These are phyloP conservation scores for Xylaria sp. DNA, from an alignment of 2,329 filamentous ascomycete genomes.

Conservation along the genomic window DNA sequence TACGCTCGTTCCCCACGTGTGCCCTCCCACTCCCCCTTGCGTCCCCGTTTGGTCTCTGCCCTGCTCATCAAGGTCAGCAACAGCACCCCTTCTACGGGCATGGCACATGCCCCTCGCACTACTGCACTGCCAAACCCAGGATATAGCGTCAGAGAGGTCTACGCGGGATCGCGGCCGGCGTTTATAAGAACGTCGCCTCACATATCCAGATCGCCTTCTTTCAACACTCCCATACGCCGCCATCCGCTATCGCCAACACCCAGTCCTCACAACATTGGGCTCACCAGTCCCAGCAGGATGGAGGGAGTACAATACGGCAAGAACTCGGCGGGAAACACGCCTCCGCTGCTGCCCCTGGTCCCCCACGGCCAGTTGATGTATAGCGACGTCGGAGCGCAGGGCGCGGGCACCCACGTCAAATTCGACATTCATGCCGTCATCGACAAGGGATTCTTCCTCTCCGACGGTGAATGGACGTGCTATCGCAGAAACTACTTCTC, in stretches of 20 bases:
- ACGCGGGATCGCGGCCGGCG: slow-evolving; percentile 61
- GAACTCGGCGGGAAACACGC: slow-evolving; percentile 56
- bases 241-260: slow-evolving; percentile 64
- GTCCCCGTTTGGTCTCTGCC: slow-evolving; percentile 22
- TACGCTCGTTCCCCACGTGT: slow-evolving; percentile 21
- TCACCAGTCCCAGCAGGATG: slow-evolving; percentile 61
- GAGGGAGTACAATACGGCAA: slow-evolving; percentile 56
- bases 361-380: slow-evolving; percentile 71
- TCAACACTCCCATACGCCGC: slow-evolving; percentile 57
- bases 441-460: slow-evolving; percentile 88
- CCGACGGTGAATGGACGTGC: slow-evolving; percentile 88
- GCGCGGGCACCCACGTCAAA: slow-evolving; percentile 62
- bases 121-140: slow-evolving; percentile 63
- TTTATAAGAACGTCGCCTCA: slow-evolving; percentile 61
- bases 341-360: slow-evolving; percentile 62
- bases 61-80: slow-evolving; percentile 54
- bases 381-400: slow-evolving; percentile 54
- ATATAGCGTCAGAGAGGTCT: slow-evolving; percentile 64
- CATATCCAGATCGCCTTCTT: slow-evolving; percentile 63
- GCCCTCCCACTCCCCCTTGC: slow-evolving; percentile 1
- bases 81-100: slow-evolving; percentile 63
- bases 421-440: slow-evolving; percentile 82
- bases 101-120: slow-evolving; percentile 67
- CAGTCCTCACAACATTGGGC: slow-evolving; percentile 59
- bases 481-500: slow-evolving; percentile 93